Base-by-base conservation (phyloP, 2,329 filamentous ascomycete species). In the Cercospora sojina region DNA sequence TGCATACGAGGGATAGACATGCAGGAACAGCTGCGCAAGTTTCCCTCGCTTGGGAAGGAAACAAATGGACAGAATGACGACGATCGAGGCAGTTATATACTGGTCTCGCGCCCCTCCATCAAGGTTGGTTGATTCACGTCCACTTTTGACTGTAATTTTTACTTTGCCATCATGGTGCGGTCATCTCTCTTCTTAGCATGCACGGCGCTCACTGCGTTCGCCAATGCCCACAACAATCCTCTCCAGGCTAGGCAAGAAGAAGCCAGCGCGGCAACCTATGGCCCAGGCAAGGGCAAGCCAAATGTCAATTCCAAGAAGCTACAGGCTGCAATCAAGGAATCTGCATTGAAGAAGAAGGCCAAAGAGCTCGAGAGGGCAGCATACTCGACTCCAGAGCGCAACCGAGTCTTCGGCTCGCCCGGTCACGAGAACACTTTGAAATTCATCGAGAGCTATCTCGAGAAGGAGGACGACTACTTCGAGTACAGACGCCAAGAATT, bases 401-500 rank as follows among this genome's bases (percentile, higher is more conserved):
- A 80, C 65, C 72, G 79, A 27, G 72, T 79, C 9, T 78, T 79
- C 67, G 77, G 79, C 20, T 74, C 75, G 5, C 64, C 66, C 16
- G 80, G 75, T 8, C 79, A 81, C 70, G 77, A 80, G 41, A 77
- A 76, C 58, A 81, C 80, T 1, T 72, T 81, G 55, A 73, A 78
- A 8, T 80, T 75, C 67, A 71, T 81, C 18, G 75, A 77, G 59
- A 74, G 71, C 31, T 69, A 71, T 38, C 67, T 74, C 3, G 77
- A 79, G 59, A 78, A 80, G 59, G 80, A 89, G 0, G 84, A 83
- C 38, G 72, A 73, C 65, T 91, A 89, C 80, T 91, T 90, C 77
- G 83, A 78, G 43, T 78, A 88, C 68, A 84, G 83, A n/a, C 84
- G 84, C 85, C 76, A 80, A 70, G 69, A 73, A 3, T 78, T 77